Evolutionary conservation across 495 filamentous ascomycete genomes (phyloP).

Genomic region (Xylaria sp.): DNA sequence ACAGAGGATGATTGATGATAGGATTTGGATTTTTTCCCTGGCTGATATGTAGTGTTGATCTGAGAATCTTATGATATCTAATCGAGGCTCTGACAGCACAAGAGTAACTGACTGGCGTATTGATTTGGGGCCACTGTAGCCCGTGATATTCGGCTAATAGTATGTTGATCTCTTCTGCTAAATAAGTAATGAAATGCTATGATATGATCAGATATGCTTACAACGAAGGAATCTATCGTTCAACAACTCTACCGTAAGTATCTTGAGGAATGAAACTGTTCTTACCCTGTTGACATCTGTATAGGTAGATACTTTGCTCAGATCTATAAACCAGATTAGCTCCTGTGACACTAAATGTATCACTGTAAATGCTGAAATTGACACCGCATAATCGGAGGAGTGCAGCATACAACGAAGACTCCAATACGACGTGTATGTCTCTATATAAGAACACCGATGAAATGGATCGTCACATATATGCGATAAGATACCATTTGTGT

Average conservation of each 20-base stretch:
- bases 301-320: background rate
- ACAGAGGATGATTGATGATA: conserved; percentile 4
- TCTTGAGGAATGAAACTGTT: background rate
- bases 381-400: too few relatives aligned
- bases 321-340: background rate
- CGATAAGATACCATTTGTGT: background rate
- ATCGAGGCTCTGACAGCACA: background rate
- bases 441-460: background rate
- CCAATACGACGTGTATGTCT: background rate
- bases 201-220: background rate
- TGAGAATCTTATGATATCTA: conserved; percentile 2
- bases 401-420: background rate
- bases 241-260: background rate
- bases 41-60: background rate
- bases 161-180: background rate
- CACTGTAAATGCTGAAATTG: too few relatives aligned
- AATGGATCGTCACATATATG: background rate
- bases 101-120: too few relatives aligned
- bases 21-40: background rate
- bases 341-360: background rate
- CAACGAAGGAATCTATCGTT: background rate
- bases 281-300: background rate
- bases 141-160: too few relatives aligned
- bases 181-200: background rate
- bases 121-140: too few relatives aligned